phyloP scores from a whole-genome alignment of 73 alveolate species.

The Paramecium sexaurelia region DNA sequence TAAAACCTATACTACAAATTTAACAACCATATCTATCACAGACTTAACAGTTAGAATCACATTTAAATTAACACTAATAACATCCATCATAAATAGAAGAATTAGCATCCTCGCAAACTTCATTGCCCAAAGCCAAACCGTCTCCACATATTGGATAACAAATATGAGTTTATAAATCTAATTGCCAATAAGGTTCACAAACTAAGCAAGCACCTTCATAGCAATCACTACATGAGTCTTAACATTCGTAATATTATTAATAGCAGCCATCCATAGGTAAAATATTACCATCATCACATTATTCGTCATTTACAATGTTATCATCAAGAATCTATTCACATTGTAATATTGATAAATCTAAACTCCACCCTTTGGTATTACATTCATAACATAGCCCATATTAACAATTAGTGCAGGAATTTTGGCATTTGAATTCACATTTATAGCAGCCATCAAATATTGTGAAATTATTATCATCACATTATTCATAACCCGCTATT shows the following conservation, averaged over 20 bases:
- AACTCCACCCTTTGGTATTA: not conserved
- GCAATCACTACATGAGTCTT: not conserved
- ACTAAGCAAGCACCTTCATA: not conserved
- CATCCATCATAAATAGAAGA: not conserved
- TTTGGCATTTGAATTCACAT: not conserved
- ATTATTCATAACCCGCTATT: not conserved
- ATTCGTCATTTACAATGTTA: not conserved
- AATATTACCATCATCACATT: constrained; percentile 72
- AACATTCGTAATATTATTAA: not conserved
- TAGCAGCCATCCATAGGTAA: constrained; percentile 49
- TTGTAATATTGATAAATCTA: not conserved
- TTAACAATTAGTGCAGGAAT: not conserved
- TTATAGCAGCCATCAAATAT: not conserved
- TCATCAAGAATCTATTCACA: not conserved
- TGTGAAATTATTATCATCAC: not conserved
- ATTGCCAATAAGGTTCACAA: not conserved
- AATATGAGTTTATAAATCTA: not conserved
- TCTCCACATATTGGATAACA: constrained; percentile 9
- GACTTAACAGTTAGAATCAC: not conserved
- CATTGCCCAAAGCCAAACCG: not conserved
- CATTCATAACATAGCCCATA: not conserved
- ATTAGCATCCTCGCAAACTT: not conserved
- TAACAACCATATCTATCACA: not conserved
- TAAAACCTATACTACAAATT: not conserved
- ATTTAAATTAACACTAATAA: not conserved